These are phyloP conservation scores for Sechiopsis laciniata DNA, from an alignment of 306 rosid species.

Conservation along the genomic window DNA sequence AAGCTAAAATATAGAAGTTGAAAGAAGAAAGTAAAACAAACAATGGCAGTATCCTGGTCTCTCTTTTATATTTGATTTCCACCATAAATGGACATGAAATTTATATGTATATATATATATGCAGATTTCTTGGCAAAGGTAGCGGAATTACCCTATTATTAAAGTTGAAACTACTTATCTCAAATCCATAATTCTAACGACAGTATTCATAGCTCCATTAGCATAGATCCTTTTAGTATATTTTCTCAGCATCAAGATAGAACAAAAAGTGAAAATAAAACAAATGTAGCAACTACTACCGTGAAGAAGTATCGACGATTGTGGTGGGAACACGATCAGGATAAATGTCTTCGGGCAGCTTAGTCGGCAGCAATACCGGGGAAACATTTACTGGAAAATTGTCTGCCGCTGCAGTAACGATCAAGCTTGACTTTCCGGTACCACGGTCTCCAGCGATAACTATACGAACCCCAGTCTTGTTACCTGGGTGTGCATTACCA, in stretches of 20 bases:
- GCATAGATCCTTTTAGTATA: background rate
- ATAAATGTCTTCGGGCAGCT: conserved; percentile 72
- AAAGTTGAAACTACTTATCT: conserved; percentile 12
- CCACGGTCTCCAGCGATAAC: conserved; percentile 86
- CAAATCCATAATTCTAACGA: background rate
- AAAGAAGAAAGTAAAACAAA: background rate
- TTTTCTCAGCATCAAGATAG: background rate
- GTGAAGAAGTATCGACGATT: conserved; percentile 83
- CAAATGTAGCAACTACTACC: conserved; percentile 32
- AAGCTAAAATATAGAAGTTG: background rate
- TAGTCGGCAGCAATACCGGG: conserved; percentile 75
- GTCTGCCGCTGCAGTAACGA: conserved; percentile 78
- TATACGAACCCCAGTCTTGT: conserved; percentile 62
- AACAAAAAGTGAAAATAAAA: background rate
- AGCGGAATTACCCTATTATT: conserved; percentile 6
- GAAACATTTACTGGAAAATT: conserved; percentile 71
- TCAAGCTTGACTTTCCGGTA: conserved; percentile 90
- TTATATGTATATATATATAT: no score
- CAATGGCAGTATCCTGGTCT: background rate
- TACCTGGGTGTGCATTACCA: conserved; percentile 45
- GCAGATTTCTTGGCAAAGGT: background rate
- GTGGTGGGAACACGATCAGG: conserved; percentile 92
- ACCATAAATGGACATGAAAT: background rate
- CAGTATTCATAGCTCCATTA: background rate
- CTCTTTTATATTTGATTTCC: background rate